These are phyloP conservation scores for Trichoderma cornu-damae DNA, from an alignment of 2,329 filamentous ascomycete species.

Conservation along the genomic window DNA sequence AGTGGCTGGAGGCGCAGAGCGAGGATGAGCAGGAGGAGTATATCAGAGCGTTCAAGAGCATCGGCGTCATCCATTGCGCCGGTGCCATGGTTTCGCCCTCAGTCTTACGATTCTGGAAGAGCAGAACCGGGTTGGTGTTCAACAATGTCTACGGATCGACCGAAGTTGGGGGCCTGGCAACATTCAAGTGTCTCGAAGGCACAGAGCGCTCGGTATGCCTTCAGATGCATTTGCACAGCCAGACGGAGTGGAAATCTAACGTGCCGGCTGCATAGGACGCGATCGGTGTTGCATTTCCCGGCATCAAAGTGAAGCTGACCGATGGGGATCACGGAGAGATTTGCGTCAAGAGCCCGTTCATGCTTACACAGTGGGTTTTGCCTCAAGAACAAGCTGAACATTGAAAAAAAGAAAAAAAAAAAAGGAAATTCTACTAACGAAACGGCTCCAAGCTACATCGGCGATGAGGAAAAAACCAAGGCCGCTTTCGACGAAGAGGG, in stretches of 20 bases:
- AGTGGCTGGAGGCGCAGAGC: slow-evolving; percentile 11
- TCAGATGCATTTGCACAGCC: no score
- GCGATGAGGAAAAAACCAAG: slow-evolving; percentile 65
- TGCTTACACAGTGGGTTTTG: slow-evolving; percentile 22
- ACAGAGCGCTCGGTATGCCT: slow-evolving; percentile 11
- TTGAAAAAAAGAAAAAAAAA: no score
- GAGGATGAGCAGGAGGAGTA: slow-evolving; percentile 15
- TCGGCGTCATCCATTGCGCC: slow-evolving; percentile 1
- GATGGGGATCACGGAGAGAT: slow-evolving; percentile 24
- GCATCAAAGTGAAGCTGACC: slow-evolving; percentile 18
- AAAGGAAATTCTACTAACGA: not conserved
- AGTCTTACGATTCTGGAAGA: slow-evolving; percentile 20
- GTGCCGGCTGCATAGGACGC: not conserved
- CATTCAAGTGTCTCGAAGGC: not conserved
- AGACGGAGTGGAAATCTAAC: not conserved
- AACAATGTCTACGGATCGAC: slow-evolving; percentile 21
- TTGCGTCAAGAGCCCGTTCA: slow-evolving; percentile 20
- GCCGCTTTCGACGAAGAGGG: slow-evolving; percentile 75
- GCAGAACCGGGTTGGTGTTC: slow-evolving; percentile 15
- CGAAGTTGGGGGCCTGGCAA: slow-evolving; percentile 15
- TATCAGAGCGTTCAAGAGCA: slow-evolving; percentile 9
- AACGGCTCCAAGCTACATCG: slow-evolving; percentile 21
- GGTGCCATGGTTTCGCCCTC: slow-evolving; percentile 11
- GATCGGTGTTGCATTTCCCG: slow-evolving; percentile 11
- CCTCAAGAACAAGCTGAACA: no score